These are phyloP conservation scores for Osmanthus fragrans DNA, from an alignment of 257 asterid species.

Conservation along the genomic window DNA sequence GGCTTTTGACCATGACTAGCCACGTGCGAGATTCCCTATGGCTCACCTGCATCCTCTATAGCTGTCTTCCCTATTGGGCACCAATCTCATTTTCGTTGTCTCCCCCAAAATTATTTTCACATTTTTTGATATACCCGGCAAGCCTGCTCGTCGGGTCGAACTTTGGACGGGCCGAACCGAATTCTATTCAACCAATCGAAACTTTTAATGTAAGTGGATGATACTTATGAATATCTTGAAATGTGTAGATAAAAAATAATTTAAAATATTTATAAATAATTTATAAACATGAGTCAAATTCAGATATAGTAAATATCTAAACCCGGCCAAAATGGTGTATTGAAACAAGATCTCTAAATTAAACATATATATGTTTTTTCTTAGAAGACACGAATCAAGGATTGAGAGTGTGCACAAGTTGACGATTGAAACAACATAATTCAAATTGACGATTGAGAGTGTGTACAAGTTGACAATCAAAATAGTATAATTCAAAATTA, in stretches of 20 bases:
- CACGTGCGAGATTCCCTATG: conserved; percentile 59
- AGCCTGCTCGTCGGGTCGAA: not conserved
- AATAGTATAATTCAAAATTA: not conserved
- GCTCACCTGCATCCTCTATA: conserved; percentile 27
- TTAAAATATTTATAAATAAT: too few relatives aligned
- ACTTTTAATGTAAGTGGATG: too few relatives aligned
- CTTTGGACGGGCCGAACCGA: not conserved
- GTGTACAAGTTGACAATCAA: not conserved
- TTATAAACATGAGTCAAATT: too few relatives aligned
- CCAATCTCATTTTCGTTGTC: conserved; percentile 23
- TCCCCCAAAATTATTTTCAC: not conserved
- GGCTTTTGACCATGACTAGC: conserved; percentile 68
- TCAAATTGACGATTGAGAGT: not conserved
- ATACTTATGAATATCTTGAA: too few relatives aligned
- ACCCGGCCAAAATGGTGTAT: not conserved
- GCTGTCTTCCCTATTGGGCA: conserved; percentile 19
- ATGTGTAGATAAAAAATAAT: too few relatives aligned
- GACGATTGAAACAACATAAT: not conserved
- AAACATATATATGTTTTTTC: not conserved
- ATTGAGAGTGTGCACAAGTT: not conserved
- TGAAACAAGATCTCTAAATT: not conserved
- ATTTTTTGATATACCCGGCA: too few relatives aligned
- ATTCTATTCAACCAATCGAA: not conserved
- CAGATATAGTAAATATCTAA: not conserved
- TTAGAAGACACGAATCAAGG: not conserved